phyloP scores from a whole-genome alignment of 192 early-diverging fungal species.

The Coemansia sp. region DNA sequence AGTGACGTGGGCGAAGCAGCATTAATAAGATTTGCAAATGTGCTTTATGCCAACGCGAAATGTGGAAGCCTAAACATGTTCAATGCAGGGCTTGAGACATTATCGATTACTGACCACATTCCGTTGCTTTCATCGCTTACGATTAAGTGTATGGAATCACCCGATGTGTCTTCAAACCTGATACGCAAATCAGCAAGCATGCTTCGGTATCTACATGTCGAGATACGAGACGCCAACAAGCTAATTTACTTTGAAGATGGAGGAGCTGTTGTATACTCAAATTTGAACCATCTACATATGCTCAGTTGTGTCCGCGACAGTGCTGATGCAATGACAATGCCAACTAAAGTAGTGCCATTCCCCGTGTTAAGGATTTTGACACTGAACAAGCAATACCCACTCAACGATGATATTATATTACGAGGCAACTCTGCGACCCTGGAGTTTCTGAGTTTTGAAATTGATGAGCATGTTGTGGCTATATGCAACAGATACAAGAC shows the following conservation, averaged over 20 bases:
- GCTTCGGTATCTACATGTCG: background rate
- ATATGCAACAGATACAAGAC: background rate
- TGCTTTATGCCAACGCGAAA: background rate
- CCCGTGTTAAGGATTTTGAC: background rate
- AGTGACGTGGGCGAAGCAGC: background rate
- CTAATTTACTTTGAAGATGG: background rate
- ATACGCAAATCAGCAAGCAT: background rate
- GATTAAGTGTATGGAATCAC: background rate
- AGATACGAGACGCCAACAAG: background rate
- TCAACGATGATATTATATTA: constrained; percentile 1
- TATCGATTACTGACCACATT: background rate
- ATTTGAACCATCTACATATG: background rate
- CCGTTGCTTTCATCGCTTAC: background rate
- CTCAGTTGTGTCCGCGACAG: background rate
- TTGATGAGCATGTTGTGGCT: background rate
- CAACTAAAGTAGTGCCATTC: background rate
- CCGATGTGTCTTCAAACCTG: background rate
- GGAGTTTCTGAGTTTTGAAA: background rate
- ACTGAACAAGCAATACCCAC: background rate
- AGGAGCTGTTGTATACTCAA: background rate
- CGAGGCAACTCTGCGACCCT: background rate
- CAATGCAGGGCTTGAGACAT: background rate
- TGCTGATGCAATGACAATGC: background rate
- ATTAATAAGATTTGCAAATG: background rate
- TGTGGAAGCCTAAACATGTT: background rate